phyloP scores from a whole-genome alignment of 352 stramenopile species.

The Phytopythium kandeliae region DNA sequence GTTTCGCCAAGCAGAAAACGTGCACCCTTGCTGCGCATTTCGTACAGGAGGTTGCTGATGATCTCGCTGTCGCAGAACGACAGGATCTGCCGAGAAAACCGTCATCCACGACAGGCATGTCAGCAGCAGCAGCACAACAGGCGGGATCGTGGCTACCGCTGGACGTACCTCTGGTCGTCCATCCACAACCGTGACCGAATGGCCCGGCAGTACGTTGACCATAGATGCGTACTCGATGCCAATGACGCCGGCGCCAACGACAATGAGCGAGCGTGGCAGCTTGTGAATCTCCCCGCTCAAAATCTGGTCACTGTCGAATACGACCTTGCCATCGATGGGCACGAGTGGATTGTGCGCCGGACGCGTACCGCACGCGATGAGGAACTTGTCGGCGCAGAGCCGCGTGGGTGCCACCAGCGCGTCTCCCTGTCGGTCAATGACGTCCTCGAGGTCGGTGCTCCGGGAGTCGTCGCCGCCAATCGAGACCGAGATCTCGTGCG shows the following conservation, averaged over 20 bases:
- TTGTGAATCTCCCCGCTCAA: constrained; percentile 57
- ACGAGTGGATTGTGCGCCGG: constrained; percentile 72
- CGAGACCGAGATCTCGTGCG: constrained; percentile 75
- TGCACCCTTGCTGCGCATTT: constrained; percentile 86
- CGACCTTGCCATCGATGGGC: constrained; percentile 77
- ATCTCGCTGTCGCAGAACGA: constrained; percentile 85
- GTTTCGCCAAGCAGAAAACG: constrained; percentile 83
- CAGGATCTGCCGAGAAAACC: constrained; percentile 38
- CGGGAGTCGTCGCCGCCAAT: constrained; percentile 20
- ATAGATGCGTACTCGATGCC: constrained; percentile 91
- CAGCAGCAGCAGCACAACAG: constrained; percentile 2
- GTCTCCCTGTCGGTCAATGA: constrained; percentile 8
- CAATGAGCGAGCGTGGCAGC: constrained; percentile 70
- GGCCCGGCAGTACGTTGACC: constrained; percentile 84
- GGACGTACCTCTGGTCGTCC: constrained; percentile 54
- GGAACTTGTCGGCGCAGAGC: constrained; percentile 68
- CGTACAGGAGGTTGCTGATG: constrained; percentile 83
- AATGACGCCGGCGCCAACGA: constrained; percentile 82
- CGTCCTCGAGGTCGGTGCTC: constrained; percentile 7
- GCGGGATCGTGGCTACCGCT: background rate
- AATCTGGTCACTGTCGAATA: constrained; percentile 84
- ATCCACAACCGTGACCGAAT: constrained; percentile 85
- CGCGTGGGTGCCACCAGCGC: constrained; percentile 30
- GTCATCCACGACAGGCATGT: constrained; percentile 1
- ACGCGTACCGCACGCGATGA: constrained; percentile 81